Base-by-base conservation (phyloP, 2,329 filamentous ascomycete species). In the Cladosporium sp. region DNA sequence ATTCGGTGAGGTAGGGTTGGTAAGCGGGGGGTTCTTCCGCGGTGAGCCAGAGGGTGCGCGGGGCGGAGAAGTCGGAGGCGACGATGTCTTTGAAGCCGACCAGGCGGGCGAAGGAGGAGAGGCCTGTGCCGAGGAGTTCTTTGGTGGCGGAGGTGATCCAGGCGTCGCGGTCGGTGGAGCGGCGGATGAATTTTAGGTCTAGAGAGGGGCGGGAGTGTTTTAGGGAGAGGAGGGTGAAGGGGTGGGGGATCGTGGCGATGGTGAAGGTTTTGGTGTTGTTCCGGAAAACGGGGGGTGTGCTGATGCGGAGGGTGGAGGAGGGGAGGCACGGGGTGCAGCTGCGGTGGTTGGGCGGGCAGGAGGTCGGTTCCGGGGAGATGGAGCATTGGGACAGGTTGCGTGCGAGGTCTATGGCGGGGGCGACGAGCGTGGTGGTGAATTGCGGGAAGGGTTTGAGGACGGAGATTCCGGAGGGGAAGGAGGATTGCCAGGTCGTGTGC, bases 191-290 rank as follows among this genome's bases (percentile, higher is more conserved):
- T 19, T 62, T 64, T 7, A 63, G 56, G 49, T 71, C 65, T 39
- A 76, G 53, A 8, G 64, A 72, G 47, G 74, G 71, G 52, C 82
- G 63, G 15, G 58, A 54, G 56, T 82, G 78, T 52, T 82, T 77
- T 15, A 97, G 74, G 12, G 83, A 80, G 48, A 84, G 80, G 37
- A 89, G 76, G 1, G 91, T 96, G 73, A 90, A 95, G 0, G 93
- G 93, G 66, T 99, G 93, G 0, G 92, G 92, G 11, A 97, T 85
- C 1, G 84, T 88, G 53, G 86, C 90, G 56, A 99, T 88, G 2
- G 86, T 89, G 72, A 90, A 97, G 13, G 86, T 65, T 1, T 75
- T 76, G 12, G 84, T 84, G 4, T 78, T 79, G 68, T 96, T 96
- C 50, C 79, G 79, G 68, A 89, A 93, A n/a, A 78, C 72, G 3